Percentiles rank a stretch among this genome's conserved stretches.
Conservation (phyloP, 2,329 filamentous ascomycete species). For the Sporothrix phasma region DNA sequence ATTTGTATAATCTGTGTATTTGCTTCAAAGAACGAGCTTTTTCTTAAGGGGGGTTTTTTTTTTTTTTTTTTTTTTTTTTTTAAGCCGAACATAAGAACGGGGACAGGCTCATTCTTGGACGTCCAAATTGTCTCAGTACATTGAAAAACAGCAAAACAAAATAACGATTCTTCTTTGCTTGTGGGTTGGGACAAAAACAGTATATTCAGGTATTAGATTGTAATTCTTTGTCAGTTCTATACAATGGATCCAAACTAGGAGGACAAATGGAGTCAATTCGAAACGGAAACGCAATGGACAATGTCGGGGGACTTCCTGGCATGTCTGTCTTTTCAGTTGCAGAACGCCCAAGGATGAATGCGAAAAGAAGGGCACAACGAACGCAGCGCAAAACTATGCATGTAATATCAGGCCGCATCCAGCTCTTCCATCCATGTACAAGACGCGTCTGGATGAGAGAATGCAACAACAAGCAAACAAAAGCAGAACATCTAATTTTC, state of each 20-base stretch:
- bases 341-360: slow-evolving; percentile 15
- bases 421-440: neutral
- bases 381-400: neutral
- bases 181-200: too few species aligned
- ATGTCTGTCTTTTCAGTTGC: neutral
- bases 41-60: too few species aligned
- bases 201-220: too few species aligned
- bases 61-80: too few species aligned
- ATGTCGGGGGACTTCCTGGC: neutral
- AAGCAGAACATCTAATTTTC: neutral
- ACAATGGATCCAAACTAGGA: neutral
- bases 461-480: neutral
- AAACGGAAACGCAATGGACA: neutral
- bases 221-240: neutral
- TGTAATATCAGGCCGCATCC: neutral
- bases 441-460: neutral
- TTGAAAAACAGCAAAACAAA: too few species aligned
- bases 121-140: too few species aligned
- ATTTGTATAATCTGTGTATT: too few species aligned
- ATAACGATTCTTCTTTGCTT: too few species aligned
- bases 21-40: too few species aligned
- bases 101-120: too few species aligned
- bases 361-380: neutral
- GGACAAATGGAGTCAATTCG: neutral
- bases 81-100: too few species aligned